Evolutionary conservation across 139 green algal genomes (phyloP), one percentile per base, ranked within the genome.

Genomic region (Mychonastes homosphaera): DNA sequence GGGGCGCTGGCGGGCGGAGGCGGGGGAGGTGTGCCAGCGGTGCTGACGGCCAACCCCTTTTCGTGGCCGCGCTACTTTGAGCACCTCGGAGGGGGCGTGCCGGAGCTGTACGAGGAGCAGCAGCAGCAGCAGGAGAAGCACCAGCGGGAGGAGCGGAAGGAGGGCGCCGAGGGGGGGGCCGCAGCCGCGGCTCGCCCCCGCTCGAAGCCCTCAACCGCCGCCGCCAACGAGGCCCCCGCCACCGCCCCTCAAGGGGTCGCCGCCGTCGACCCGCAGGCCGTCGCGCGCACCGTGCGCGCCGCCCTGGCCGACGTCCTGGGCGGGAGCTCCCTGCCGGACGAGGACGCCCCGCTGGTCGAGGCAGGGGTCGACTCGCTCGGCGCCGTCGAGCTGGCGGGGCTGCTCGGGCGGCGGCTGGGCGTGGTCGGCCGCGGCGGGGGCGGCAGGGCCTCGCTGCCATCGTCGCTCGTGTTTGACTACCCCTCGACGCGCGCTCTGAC

Each of bases 301-400:
- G n/a, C n/a, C n/a, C n/a, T n/a, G n/a, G n/a, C n/a, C n/a, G n/a
- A n/a, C n/a, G n/a, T n/a, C n/a, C n/a, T n/a, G n/a, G n/a, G n/a
- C n/a, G n/a, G n/a, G n/a, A n/a, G n/a, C n/a, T n/a, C n/a, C n/a
- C n/a, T n/a, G n/a, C n/a, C n/a, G n/a, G n/a, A n/a, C n/a, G n/a
- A n/a, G n/a, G 67, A 83, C 48, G 74, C 73, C 0, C 83, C 83
- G 19, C 70, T 90, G 40, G 85, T 88, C 73, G 71, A 72, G 19
- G 74, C 75, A 28, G 79, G 82, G 2, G n/a, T 92, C 21, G 85
- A 94, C 52, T 91, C 82, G 13, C 70, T 94, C 44, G 82, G 76
- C 26, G 72, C 74, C 29, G 82, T 93, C 36, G 81, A 94, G 72
- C 82, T 87, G 51, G 73, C 82, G 3, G 90, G 84, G 62, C 54